Evolutionary conservation across 306 rosid genomes (phyloP).

Genomic region (Ormosia semicastrata): DNA sequence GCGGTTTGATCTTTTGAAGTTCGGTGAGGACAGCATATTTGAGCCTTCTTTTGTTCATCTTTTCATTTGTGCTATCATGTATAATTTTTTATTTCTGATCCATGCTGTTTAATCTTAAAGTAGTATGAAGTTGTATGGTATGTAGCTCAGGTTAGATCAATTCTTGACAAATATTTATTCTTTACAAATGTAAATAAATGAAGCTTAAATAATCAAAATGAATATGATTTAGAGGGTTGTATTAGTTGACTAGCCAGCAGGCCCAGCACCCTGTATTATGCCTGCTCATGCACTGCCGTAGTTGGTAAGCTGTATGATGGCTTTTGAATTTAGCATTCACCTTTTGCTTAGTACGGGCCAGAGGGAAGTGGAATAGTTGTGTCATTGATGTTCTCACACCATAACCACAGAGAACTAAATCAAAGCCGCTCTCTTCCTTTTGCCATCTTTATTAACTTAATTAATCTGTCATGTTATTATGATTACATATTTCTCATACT

Average conservation of each 20-base stretch:
- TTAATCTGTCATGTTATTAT: neutral
- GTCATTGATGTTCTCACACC: neutral
- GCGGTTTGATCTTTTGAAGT: slow-evolving; percentile 51
- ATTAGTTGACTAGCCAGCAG: neutral
- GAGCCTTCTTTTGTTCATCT: slow-evolving; percentile 20
- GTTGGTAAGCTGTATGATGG: neutral
- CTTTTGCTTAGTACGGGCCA: no score
- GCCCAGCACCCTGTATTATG: neutral
- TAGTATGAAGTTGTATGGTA: slow-evolving; percentile 42
- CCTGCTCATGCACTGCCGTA: neutral
- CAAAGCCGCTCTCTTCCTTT: neutral
- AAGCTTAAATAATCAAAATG: slow-evolving; percentile 41
- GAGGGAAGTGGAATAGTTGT: neutral
- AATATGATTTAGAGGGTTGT: slow-evolving; percentile 27
- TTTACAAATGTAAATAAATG: slow-evolving; percentile 72
- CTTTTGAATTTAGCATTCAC: no score
- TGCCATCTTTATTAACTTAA: neutral
- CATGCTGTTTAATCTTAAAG: slow-evolving; percentile 19
- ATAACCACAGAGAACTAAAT: neutral
- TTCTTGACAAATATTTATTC: slow-evolving; percentile 67
- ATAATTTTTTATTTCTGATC: neutral
- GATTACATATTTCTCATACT: neutral
- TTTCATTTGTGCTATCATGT: slow-evolving; percentile 46
- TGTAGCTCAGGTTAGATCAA: slow-evolving; percentile 73
- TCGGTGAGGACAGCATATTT: slow-evolving; percentile 31